A percentile compares a stretch with the other conserved stretches of the same genome.
phyloP scores from a whole-genome alignment of 257 asterid species.

The Paraleonurus japonicus region DNA sequence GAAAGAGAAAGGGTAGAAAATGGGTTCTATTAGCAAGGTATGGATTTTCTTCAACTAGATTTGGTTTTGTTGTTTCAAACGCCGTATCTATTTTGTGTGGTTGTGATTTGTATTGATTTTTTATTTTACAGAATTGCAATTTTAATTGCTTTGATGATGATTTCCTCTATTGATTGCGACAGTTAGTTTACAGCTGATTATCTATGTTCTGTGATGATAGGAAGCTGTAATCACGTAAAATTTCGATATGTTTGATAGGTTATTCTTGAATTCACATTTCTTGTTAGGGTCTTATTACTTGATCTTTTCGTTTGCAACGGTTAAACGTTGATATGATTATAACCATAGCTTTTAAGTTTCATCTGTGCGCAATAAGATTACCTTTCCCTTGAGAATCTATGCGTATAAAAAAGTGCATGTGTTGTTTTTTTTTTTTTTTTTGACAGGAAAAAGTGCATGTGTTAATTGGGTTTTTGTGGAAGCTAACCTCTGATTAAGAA shows the following conservation, averaged over 20 bases:
- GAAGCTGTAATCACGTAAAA: not conserved
- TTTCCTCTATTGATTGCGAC: not conserved
- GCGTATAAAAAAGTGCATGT: not conserved
- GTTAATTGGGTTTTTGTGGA: not conserved
- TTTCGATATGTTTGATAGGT: not conserved
- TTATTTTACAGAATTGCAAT: not conserved
- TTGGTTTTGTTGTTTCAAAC: not conserved
- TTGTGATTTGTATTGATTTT: not conserved
- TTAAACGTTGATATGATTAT: not conserved
- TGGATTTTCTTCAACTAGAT: not conserved
- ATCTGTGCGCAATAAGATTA: not conserved
- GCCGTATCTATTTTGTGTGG: not conserved
- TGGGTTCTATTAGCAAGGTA: constrained; percentile 48
- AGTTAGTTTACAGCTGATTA: not conserved
- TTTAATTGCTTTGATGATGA: constrained; percentile 10
- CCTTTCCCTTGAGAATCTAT: not conserved
- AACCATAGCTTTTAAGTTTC: not conserved
- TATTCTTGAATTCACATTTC: not conserved
- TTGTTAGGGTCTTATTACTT: not conserved
- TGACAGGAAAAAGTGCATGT: too few relatives aligned
- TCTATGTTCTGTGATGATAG: not conserved
- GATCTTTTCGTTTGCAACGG: not conserved
- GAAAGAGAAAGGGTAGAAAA: constrained; percentile 1
- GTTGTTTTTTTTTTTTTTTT: too few relatives aligned
- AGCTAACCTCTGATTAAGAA: constrained; percentile 5